Evolutionary conservation across 1,284 basidiomycete genomes (phyloP).

Genomic region (Papiliotrema flavescens): DNA sequence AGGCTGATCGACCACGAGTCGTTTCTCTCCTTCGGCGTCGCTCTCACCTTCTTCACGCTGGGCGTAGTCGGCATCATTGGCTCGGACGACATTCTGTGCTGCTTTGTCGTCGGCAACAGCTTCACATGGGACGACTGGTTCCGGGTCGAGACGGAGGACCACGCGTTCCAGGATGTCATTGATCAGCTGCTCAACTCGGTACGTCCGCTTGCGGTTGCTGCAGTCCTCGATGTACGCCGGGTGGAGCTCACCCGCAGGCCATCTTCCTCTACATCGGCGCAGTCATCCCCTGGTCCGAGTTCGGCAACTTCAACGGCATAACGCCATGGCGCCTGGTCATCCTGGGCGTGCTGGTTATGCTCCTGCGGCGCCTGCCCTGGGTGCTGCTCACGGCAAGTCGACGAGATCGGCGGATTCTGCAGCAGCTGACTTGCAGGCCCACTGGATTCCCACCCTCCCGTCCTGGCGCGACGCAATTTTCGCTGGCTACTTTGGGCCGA

Average conservation of each 20-base stretch:
- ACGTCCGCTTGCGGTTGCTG: not conserved
- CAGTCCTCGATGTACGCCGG: too few species aligned
- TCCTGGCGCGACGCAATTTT: constrained; percentile 43
- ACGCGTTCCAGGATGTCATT: constrained; percentile 56
- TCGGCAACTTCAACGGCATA: constrained; percentile 53
- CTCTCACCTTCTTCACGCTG: constrained; percentile 61
- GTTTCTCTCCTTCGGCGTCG: constrained; percentile 46
- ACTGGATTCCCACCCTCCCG: constrained; percentile 40
- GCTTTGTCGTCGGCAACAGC: constrained; percentile 44
- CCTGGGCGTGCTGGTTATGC: constrained; percentile 70
- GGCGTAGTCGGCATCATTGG: constrained; percentile 80
- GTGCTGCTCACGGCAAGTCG: constrained; percentile 61
- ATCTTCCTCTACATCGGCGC: constrained; percentile 84
- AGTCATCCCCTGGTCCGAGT: constrained; percentile 70
- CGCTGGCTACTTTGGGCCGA: constrained; percentile 48
- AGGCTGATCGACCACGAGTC: constrained; percentile 48
- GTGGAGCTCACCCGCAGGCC: constrained; percentile 22
- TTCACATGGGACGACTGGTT: constrained; percentile 52
- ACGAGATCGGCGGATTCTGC: not conserved
- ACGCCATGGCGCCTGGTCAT: constrained; percentile 77
- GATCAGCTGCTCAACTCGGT: constrained; percentile 54
- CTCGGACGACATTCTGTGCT: constrained; percentile 77
- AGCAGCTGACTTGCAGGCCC: constrained; percentile 20
- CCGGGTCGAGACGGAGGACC: constrained; percentile 53
- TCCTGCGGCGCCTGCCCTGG: constrained; percentile 73